Base-by-base conservation (phyloP, 2,329 filamentous ascomycete species). In the Sporothrix dimorphospora region DNA sequence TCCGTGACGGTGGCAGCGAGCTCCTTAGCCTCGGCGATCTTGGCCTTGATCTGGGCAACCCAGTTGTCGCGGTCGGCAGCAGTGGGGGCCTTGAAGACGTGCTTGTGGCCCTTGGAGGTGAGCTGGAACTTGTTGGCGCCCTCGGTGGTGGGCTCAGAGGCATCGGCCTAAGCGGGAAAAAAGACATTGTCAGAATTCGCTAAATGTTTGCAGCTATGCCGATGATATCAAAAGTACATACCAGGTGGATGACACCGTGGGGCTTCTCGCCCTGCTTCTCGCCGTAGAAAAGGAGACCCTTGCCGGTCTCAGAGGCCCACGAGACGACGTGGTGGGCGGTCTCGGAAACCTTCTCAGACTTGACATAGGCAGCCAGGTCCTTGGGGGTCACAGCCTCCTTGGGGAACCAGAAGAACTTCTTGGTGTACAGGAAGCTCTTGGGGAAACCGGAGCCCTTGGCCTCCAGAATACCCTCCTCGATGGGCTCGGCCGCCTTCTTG, bases 261-360 rank as follows among this genome's bases (percentile, higher is more conserved):
- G 95, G 94, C 89, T 97, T 97, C 84, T 97, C 92, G 79, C 90
- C 88, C 69, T 88, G 86, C 83, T 93, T 91, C 89, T 95, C 94
- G 83, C 92, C 91, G 83, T 93, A 92, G 88, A 97, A 97, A 55
- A 98, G 86, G 24, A 98, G 91, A 80, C 96, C 96, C 87, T 97
- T 97, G 82, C 95, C 95, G 73, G 95, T 98, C 87, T 97, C 90
- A 77, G 90, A 90, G 75, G 95, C 94, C 94, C 96, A 98, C 47
- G 96, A 92, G 77, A 90, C 91, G 77, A 92, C 91, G 76, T 92
- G 88, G 85, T 97, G 91, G 74, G 92, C 91, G 76, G 91, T 82
- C 74, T 88, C 86, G 70, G 90, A 87, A 72, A 91, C 87, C 91
- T 98, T 98, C 88, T 97, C 94, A 79, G 90, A 91, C 84, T 94